Evolutionary conservation across 179 eudicot species (phyloP), one percentile per base, ranked within the genome.

Genomic region (Camellia oleifera): DNA sequence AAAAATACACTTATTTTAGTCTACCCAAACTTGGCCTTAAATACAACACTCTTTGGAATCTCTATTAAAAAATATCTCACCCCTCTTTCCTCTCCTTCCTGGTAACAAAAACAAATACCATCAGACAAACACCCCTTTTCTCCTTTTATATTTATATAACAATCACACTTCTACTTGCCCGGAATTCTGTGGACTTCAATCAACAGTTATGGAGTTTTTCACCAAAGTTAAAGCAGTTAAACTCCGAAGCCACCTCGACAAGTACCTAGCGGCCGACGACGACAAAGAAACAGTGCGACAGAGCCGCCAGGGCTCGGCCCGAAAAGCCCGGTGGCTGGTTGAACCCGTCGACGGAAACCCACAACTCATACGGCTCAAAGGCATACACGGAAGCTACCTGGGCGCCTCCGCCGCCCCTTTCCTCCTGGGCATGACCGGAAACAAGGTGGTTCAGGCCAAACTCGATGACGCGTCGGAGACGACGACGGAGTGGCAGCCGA

Each of bases 231-330:
- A 88, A 32, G 87, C 93, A 0, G 94, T 95, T 0, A 89, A 86
- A 57, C 88, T 93, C 14, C 85, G 84, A 0, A 82, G 91, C 79
- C 92, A 84, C 90, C 88, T 89, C 79, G 83, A 87, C 84, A 95
- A 94, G 77, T 95, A 91, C 87, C 76, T 95, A 3, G 46, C 84
- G 3, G 98, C 98, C 3, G 97, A 89, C 50, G 98, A 95, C 20
- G 94, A 95, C 78, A 82, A 88, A 18, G 82, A 88, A 23, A 78
- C 88, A 14, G 90, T 92, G 32, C 67, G 88, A 2, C 98, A 95
- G 56, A 87, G 90, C 84, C 79, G 91, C 9, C 84, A 83, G 83
- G 94, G 94, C 72, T 81, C 92, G 17, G n/a, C 88, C 40, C 86
- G 86, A 0, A 83, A 78, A 75, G 87, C 92, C 0, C 88, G 90